Percentiles rank a stretch among this genome's conserved stretches.
phyloP scores from a whole-genome alignment of 176 grass and related monocot genomes.

The Dendrocalamus sinicus region DNA sequence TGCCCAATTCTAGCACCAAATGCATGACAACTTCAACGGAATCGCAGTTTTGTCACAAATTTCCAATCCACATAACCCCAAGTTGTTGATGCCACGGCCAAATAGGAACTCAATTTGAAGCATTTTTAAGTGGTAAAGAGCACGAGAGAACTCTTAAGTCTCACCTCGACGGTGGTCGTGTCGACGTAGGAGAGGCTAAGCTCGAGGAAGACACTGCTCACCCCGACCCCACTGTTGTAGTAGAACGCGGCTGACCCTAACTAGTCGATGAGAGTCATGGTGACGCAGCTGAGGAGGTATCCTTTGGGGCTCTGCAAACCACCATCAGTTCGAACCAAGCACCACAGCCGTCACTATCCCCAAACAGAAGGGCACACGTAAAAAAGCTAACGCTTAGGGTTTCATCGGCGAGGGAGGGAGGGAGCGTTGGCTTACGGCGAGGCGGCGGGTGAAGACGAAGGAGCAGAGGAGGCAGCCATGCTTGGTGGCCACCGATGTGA shows the following conservation, averaged over 20 bases:
- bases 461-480: conserved; percentile 78
- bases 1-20: not conserved
- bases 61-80: not conserved
- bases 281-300: conserved; percentile 66
- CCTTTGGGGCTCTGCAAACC: conserved; percentile 54
- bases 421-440: conserved; percentile 46
- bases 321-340: conserved; percentile 23
- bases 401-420: not conserved
- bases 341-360: conserved; percentile 25
- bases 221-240: conserved; percentile 31
- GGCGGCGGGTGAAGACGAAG: conserved; percentile 59
- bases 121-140: not conserved
- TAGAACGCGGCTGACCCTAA: conserved; percentile 67
- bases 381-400: not conserved
- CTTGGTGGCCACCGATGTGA: conserved; percentile 49
- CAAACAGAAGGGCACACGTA: not conserved
- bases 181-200: conserved; percentile 72
- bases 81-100: not conserved
- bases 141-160: conserved; percentile 3
- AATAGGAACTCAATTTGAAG: not conserved
- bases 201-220: conserved; percentile 69
- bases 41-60: not conserved
- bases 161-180: conserved; percentile 61
- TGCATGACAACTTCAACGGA: not conserved
- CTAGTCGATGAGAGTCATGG: conserved; percentile 70